Percentiles rank a stretch among this genome's conserved stretches.
Evolutionary conservation across 768 basidiomycete genomes (phyloP).

Genomic region (Rhodotorula toruloides): DNA sequence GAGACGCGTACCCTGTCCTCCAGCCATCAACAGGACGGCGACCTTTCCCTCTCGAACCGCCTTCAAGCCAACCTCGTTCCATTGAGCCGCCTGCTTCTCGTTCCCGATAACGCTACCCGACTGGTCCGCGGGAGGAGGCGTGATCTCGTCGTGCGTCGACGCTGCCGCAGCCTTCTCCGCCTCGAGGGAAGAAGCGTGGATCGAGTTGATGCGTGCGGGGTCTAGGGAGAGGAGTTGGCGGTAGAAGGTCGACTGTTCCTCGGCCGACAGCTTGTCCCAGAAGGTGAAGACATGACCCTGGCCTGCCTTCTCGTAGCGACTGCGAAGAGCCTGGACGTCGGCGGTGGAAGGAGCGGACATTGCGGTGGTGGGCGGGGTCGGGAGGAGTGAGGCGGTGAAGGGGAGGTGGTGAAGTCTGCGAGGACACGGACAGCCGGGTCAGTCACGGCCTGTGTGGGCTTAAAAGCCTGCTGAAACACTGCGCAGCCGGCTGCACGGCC

Average conservation of each 20-base stretch:
- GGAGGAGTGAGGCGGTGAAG: not conserved
- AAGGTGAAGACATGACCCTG: constrained; percentile 88
- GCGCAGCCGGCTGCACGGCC: no score
- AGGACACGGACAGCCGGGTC: not conserved
- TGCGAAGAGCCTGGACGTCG: constrained; percentile 23
- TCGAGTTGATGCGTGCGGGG: constrained; percentile 82
- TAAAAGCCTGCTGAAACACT: no score
- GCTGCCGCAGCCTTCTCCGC: constrained; percentile 57
- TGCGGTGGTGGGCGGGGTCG: not conserved
- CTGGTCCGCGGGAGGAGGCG: constrained; percentile 73
- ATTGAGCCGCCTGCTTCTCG: constrained; percentile 60
- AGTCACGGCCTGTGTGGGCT: no score
- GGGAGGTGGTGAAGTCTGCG: not conserved
- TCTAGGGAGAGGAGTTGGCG: constrained; percentile 73
- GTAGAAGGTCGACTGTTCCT: constrained; percentile 61
- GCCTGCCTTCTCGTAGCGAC: constrained; percentile 45
- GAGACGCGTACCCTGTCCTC: constrained; percentile 91
- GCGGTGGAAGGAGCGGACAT: constrained; percentile 9
- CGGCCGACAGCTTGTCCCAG: constrained; percentile 64
- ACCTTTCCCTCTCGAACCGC: constrained; percentile 78
- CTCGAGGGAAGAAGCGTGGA: constrained; percentile 69
- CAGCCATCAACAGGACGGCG: constrained; percentile 95
- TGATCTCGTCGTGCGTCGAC: constrained; percentile 54
- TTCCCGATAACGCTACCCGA: constrained; percentile 60
- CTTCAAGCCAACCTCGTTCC: constrained; percentile 70